phyloP scores from a whole-genome alignment of 2,329 filamentous ascomycete genomes.

The Xylaria polymorpha region DNA sequence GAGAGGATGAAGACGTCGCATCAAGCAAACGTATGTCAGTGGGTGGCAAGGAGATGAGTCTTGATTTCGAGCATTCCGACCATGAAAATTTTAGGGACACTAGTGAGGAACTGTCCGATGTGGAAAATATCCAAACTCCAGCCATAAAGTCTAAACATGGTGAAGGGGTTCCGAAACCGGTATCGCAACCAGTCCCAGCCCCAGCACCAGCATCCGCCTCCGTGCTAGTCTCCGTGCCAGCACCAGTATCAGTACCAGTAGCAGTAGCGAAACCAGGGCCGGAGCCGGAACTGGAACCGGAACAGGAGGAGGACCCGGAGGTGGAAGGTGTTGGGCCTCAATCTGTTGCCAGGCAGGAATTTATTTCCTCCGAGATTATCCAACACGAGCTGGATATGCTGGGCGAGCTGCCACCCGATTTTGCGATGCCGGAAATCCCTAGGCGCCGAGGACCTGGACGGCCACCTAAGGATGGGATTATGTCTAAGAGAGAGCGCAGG shows the following conservation, averaged over 20 bases:
- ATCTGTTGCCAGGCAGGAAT: constrained; percentile 25
- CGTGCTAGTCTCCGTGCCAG: constrained; percentile 31
- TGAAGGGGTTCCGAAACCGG: constrained; percentile 30
- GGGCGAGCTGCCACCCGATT: constrained; percentile 46
- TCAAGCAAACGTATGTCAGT: constrained; percentile 63
- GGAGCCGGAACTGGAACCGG: constrained; percentile 10
- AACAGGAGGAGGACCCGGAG: constrained; percentile 15
- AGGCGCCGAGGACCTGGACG: constrained; percentile 82
- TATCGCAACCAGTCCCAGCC: constrained; percentile 39
- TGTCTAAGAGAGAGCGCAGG: constrained; percentile 80
- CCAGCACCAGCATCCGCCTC: not conserved
- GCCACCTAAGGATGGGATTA: constrained; percentile 84
- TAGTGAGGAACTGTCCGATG: constrained; percentile 63
- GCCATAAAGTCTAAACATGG: constrained; percentile 51
- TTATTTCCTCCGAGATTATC: constrained; percentile 21
- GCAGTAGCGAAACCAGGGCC: not conserved
- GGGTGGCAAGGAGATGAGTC: constrained; percentile 77
- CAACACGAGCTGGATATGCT: constrained; percentile 31
- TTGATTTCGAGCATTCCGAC: constrained; percentile 74
- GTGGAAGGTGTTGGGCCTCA: constrained; percentile 16
- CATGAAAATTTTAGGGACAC: constrained; percentile 68
- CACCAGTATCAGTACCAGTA: not conserved
- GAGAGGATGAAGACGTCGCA: constrained; percentile 62
- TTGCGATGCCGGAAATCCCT: constrained; percentile 59
- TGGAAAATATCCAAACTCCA: constrained; percentile 57